Evolutionary conservation across 768 basidiomycete species (phyloP).

Genomic region (Hypholoma sublateritium): DNA sequence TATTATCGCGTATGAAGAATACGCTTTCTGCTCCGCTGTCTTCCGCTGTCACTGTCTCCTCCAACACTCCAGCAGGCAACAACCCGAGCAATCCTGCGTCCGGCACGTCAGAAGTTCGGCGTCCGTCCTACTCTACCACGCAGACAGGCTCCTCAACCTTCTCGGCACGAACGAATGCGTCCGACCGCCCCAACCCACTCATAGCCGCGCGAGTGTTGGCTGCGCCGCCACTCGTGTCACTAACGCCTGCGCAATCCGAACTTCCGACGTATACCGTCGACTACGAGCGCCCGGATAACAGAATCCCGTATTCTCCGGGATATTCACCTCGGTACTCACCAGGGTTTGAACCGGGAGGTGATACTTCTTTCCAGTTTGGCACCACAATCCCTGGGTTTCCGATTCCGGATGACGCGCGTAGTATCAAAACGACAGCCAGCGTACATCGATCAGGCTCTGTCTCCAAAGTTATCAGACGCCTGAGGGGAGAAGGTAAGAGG

Average conservation of each 20-base stretch:
- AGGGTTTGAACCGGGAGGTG: constrained; percentile 54
- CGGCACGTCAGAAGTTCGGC: constrained; percentile 47
- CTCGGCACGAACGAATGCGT: constrained; percentile 43
- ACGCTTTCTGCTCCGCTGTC: constrained; percentile 69
- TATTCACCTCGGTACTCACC: constrained; percentile 39
- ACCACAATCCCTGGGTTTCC: constrained; percentile 91
- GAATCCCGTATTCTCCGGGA: constrained; percentile 38
- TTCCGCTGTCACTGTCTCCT: constrained; percentile 44
- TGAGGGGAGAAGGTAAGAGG: constrained; percentile 80
- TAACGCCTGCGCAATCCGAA: constrained; percentile 84
- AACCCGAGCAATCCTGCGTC: constrained; percentile 28
- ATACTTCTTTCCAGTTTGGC: constrained; percentile 48
- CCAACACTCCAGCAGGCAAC: constrained; percentile 30
- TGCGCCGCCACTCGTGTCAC: constrained; percentile 82
- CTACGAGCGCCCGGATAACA: constrained; percentile 56
- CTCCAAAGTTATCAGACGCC: constrained; percentile 86
- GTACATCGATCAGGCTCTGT: constrained; percentile 79
- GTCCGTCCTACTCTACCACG: constrained; percentile 51
- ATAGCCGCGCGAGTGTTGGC: constrained; percentile 51
- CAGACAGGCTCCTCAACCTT: constrained; percentile 49
- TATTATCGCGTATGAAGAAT: constrained; percentile 81
- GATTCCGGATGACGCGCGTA: constrained; percentile 87
- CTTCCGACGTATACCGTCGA: constrained; percentile 68
- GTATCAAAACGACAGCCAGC: constrained; percentile 74
- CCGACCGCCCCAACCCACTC: constrained; percentile 62